phyloP scores from a whole-genome alignment of 495 filamentous ascomycete genomes.

The Tetracladium marchalianum region DNA sequence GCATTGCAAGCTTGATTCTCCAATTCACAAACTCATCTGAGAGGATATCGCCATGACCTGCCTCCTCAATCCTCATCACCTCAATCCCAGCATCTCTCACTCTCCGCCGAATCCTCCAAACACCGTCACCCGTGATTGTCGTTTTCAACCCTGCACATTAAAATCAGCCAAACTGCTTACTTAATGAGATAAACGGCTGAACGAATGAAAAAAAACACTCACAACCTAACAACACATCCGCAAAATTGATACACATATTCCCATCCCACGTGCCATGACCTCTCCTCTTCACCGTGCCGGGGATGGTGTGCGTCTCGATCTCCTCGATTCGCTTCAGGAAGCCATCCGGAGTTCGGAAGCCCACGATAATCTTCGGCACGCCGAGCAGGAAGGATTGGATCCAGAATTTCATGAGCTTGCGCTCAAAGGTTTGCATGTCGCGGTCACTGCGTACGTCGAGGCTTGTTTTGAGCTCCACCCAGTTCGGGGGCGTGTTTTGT shows the following conservation, averaged over 20 bases:
- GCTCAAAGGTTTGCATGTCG: constrained; percentile 67
- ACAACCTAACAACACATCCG: constrained; percentile 61
- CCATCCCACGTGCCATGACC: constrained; percentile 71
- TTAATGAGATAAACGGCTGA: constrained; percentile 5
- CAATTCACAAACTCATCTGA: constrained; percentile 66
- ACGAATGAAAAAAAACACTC: background rate
- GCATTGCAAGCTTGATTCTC: constrained; percentile 41
- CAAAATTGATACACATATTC: constrained; percentile 84
- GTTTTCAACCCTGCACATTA: constrained; percentile 46
- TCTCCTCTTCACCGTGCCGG: constrained; percentile 54
- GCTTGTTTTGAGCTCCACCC: constrained; percentile 90
- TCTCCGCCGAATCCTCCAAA: constrained; percentile 68
- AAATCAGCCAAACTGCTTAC: constrained; percentile 5
- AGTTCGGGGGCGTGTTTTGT: constrained; percentile 58
- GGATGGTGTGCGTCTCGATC: constrained; percentile 67
- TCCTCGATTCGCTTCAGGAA: constrained; percentile 62
- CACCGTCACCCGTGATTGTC: constrained; percentile 58
- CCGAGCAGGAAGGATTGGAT: constrained; percentile 91
- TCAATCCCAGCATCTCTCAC: constrained; percentile 51
- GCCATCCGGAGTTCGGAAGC: constrained; percentile 69
- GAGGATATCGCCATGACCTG: constrained; percentile 68
- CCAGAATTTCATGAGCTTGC: constrained; percentile 92
- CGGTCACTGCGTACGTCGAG: constrained; percentile 55
- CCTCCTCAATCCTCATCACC: constrained; percentile 60
- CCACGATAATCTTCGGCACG: constrained; percentile 84